Evolutionary conservation across 768 basidiomycete species (phyloP), one percentile per base, ranked within the genome.

Genomic region (Collybiopsis confluens): DNA sequence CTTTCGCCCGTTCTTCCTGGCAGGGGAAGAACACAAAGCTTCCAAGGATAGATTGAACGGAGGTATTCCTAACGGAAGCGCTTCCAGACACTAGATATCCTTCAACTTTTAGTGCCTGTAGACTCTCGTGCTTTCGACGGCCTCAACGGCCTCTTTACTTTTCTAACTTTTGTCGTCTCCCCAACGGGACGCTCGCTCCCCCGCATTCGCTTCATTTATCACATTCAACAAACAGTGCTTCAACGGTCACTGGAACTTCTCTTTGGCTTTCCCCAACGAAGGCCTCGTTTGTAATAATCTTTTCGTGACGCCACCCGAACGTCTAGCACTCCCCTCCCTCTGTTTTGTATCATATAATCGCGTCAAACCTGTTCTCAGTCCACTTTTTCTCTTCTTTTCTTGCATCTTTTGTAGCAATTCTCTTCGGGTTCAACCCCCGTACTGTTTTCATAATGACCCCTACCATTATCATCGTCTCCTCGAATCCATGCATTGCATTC

Each of bases 381-480:
- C n/a, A n/a, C n/a, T n/a, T n/a, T 48, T 38, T 65, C 64, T 61
- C 70, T 54, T 23, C 50, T 48, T 41, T 49, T 61, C 65, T 67
- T 68, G 61, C 61, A 61, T 60, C 61, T 58, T 56, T 68, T 63
- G 68, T 70, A 64, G 62, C 70, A 65, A 67, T 33, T 67, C 57
- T 62, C 60, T 65, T 76, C 86, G 86, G 88, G 88, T 90, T 90
- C 88, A 90, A 90, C 88, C 86, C 86, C 87, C 86, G 85, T 13
- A 13, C 78, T 75, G 71, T 71, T 69, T 66, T 71, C 64, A 69
- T 67, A 65, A 44, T 24, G n/a, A 52, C 57, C 28, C 54, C 44
- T 49, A 42, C 24, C 56, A 44, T 63, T 65, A 33, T 33, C 5
- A 5, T 33, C 30, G 13, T 33, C 30, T 6, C 13, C 6, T 33